Evolutionary conservation across 805 yeast genomes (phyloP).

Genomic region (Torulaspora gathmanii): DNA sequence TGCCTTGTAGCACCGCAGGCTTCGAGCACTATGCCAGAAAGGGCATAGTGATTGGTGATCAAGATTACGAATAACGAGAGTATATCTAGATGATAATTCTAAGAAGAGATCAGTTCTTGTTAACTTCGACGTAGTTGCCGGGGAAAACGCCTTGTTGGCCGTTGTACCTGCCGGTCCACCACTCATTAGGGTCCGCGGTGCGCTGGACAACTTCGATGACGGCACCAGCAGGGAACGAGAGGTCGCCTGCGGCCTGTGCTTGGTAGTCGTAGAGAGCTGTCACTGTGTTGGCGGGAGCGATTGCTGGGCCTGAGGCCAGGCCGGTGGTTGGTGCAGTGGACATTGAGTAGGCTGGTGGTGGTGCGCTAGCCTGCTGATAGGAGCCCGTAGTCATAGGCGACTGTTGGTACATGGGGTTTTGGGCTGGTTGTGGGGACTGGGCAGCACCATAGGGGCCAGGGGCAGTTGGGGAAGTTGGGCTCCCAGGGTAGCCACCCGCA

Average conservation of each 20-base stretch:
- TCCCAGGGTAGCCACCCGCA: conserved; percentile 16
- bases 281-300: conserved; percentile 52
- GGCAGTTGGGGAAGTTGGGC: conserved; percentile 14
- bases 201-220: conserved; percentile 77
- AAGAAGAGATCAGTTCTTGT: conserved; percentile 27
- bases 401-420: conserved; percentile 1
- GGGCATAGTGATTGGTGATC: neutral
- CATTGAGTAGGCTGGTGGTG: conserved; percentile 17
- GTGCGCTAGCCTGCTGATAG: conserved; percentile 13
- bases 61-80: neutral
- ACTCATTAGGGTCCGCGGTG: conserved; percentile 80
- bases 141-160: conserved; percentile 93
- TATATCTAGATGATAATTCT: neutral
- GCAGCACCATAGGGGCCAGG: conserved; percentile 17
- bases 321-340: conserved; percentile 16
- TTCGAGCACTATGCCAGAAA: neutral
- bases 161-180: conserved; percentile 94
- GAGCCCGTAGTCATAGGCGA: conserved; percentile 6
- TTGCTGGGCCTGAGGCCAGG: conserved; percentile 26
- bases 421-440: conserved; percentile 5
- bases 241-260: conserved; percentile 92
- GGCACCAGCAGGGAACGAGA: conserved; percentile 83
- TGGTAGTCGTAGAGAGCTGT: conserved; percentile 88
- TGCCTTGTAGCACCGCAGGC: neutral
- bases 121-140: conserved; percentile 87